phyloP scores from a whole-genome alignment of 805 yeast genomes.

The Zygoascus ofunaensis region DNA sequence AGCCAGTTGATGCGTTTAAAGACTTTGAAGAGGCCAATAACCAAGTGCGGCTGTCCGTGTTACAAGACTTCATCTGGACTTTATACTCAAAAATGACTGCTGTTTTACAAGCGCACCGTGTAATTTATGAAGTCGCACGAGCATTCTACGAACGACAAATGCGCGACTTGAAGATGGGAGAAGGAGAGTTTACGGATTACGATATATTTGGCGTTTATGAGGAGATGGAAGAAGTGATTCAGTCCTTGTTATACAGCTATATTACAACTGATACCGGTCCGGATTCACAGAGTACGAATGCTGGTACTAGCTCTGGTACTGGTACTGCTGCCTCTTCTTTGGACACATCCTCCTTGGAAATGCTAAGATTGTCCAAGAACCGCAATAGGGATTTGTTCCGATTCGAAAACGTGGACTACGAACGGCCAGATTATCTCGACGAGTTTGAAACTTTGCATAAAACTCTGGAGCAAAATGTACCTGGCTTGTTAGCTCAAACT shows the following conservation, averaged over 20 bases:
- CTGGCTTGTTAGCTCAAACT: conserved; percentile 44
- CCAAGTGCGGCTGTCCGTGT: conserved; percentile 33
- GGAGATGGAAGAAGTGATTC: conserved; percentile 35
- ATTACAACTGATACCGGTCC: conserved; percentile 6
- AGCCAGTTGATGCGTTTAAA: conserved; percentile 2
- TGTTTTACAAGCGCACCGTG: conserved; percentile 61
- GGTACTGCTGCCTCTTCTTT: neutral
- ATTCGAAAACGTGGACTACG: conserved; percentile 26
- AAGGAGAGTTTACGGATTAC: conserved; percentile 23
- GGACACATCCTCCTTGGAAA: neutral
- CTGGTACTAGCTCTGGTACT: neutral
- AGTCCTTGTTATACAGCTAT: conserved; percentile 32
- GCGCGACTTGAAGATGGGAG: conserved; percentile 3
- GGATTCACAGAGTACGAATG: conserved; percentile 1
- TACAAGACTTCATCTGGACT: conserved; percentile 63
- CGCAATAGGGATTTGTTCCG: conserved; percentile 15
- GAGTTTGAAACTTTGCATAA: conserved; percentile 34
- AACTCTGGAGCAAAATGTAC: conserved; percentile 54
- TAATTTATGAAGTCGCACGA: conserved; percentile 46
- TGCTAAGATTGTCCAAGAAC: conserved; percentile 2
- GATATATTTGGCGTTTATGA: conserved; percentile 38
- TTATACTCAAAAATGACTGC: conserved; percentile 56
- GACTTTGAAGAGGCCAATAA: conserved; percentile 30
- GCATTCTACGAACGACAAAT: conserved; percentile 11
- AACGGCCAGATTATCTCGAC: conserved; percentile 16